phyloP scores from a whole-genome alignment of 495 filamentous ascomycete species.

The Aspergillus bridgeri region DNA sequence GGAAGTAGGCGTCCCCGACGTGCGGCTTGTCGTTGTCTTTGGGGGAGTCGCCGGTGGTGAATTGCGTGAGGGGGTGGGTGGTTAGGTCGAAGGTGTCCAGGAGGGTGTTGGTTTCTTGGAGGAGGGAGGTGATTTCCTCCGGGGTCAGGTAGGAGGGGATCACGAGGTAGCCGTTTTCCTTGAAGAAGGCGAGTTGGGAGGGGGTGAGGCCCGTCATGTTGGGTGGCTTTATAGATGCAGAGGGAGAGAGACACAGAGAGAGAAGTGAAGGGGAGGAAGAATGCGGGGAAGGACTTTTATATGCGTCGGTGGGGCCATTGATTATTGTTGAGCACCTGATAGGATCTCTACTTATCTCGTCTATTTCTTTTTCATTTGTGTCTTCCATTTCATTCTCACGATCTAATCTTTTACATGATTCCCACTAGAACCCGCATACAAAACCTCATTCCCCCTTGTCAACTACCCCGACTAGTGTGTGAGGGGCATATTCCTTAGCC shows the following conservation, averaged over 20 bases:
- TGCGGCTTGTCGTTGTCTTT: conserved; percentile 43
- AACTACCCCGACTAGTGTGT: too few relatives aligned
- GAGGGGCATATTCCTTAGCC: too few relatives aligned
- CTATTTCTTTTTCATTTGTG: too few relatives aligned
- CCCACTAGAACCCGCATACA: too few relatives aligned
- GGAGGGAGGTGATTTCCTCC: conserved; percentile 60
- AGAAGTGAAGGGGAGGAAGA: background rate
- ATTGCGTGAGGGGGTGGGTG: conserved; percentile 86
- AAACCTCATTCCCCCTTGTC: too few relatives aligned
- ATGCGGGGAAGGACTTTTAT: background rate
- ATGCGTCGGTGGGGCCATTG: background rate
- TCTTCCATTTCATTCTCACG: too few relatives aligned
- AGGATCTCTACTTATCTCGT: too few relatives aligned
- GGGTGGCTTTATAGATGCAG: background rate
- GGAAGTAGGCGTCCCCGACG: conserved; percentile 94
- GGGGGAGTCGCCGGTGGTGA: conserved; percentile 71
- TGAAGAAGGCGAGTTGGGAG: conserved; percentile 67
- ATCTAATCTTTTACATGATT: too few relatives aligned
- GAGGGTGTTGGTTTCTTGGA: conserved; percentile 68
- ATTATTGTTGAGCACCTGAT: too few relatives aligned
- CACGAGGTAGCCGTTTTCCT: conserved; percentile 84
- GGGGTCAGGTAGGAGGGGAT: conserved; percentile 72
- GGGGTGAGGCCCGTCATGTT: conserved; percentile 59
- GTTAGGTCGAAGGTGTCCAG: conserved; percentile 72
- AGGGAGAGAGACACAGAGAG: too few relatives aligned